Conservation (phyloP, 2,329 filamentous ascomycete genomes). For the Fusarium sp. region DNA sequence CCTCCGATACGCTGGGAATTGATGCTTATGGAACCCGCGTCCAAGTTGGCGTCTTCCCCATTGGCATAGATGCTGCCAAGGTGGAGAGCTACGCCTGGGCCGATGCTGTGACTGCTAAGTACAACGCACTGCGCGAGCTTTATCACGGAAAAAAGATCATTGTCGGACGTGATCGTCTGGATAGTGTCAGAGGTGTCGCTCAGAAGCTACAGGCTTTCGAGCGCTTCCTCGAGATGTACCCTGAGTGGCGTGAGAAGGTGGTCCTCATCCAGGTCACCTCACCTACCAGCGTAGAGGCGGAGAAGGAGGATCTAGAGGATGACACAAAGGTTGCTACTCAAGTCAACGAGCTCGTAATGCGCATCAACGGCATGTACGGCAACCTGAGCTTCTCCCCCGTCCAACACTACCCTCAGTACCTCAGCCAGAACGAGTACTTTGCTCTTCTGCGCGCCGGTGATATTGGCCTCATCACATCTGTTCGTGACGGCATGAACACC, state of each 20-base stretch:
- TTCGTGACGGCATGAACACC: constrained; percentile 98
- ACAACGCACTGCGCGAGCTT: constrained; percentile 77
- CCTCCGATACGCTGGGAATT: constrained; percentile 85
- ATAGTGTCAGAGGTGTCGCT: constrained; percentile 92
- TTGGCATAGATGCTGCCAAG: constrained; percentile 89
- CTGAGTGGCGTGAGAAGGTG: constrained; percentile 91
- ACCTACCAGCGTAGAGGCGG: constrained; percentile 83
- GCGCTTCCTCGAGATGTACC: constrained; percentile 88
- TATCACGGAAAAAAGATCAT: constrained; percentile 96
- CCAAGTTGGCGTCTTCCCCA: constrained; percentile 92
- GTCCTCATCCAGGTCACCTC: constrained; percentile 96
- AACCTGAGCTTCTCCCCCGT: constrained; percentile 91
- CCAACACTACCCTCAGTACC: constrained; percentile 94
- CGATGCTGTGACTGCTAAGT: constrained; percentile 77
- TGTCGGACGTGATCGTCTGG: constrained; percentile 92
- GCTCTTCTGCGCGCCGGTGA: constrained; percentile 91
- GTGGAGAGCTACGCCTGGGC: constrained; percentile 82
- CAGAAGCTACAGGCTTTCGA: constrained; percentile 97
- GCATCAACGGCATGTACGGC: constrained; percentile 92
- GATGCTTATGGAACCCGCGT: constrained; percentile 91
- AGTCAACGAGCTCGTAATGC: constrained; percentile 89
- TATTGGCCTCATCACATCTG: constrained; percentile 93
- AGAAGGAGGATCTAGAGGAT: constrained; percentile 73
- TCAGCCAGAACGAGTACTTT: constrained; percentile 92
- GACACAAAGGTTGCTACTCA: constrained; percentile 87